These are phyloP conservation scores for Ogataea methanolica DNA, from an alignment of 805 yeast species.

Conservation along the genomic window DNA sequence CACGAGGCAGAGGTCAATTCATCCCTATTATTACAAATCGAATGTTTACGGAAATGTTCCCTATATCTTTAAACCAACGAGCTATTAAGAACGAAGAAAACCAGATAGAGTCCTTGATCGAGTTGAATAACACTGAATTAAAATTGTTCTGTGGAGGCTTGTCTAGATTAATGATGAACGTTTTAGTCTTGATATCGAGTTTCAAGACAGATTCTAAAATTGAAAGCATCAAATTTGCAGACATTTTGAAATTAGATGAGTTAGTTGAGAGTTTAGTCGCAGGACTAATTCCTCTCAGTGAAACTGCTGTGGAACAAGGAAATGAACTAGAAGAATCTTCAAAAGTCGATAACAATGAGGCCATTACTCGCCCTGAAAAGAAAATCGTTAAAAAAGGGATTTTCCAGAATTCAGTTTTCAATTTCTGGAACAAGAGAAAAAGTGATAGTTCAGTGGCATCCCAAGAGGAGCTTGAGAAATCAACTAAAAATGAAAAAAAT, in stretches of 20 bases:
- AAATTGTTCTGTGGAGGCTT: conserved; percentile 13
- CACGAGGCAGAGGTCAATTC: neutral
- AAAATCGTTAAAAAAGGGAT: neutral
- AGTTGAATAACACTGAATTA: conserved; percentile 15
- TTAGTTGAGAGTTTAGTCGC: conserved; percentile 6
- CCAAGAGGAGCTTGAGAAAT: neutral
- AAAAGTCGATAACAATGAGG: neutral
- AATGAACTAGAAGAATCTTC: neutral
- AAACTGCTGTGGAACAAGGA: neutral
- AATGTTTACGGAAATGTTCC: conserved; percentile 4
- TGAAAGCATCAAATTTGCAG: conserved; percentile 9
- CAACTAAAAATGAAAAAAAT: neutral
- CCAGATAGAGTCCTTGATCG: conserved; percentile 8
- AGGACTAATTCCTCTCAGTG: neutral
- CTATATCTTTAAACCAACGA: conserved; percentile 1
- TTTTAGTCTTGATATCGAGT: conserved; percentile 8
- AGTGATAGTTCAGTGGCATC: neutral
- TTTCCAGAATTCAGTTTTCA: conserved; percentile 6
- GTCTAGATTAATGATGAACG: conserved; percentile 17
- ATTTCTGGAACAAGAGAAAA: conserved; percentile 10
- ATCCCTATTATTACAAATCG: conserved; percentile 8
- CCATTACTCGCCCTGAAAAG: neutral
- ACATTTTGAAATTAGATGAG: conserved; percentile 16
- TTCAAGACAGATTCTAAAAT: conserved; percentile 1
- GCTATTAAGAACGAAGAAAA: conserved; percentile 1